phyloP scores from a whole-genome alignment of 805 yeast genomes.

The Zygosaccharomyces bailii region DNA sequence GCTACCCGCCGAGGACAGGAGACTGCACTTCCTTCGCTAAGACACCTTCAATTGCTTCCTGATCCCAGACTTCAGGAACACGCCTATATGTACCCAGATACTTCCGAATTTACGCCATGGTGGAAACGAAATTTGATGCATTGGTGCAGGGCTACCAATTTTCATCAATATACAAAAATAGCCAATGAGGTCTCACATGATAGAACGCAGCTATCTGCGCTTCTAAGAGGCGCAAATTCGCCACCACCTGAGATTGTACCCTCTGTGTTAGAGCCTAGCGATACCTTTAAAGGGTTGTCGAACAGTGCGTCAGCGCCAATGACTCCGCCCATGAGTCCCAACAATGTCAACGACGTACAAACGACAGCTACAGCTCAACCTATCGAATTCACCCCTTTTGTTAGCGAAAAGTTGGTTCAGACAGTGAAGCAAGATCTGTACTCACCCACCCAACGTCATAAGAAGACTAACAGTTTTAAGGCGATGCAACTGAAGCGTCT shows the following conservation, averaged over 20 bases:
- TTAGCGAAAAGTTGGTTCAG: constrained; percentile 32
- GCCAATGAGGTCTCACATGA: constrained; percentile 19
- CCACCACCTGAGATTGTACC: constrained; percentile 16
- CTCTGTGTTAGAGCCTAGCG: constrained; percentile 30
- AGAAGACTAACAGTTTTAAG: constrained; percentile 37
- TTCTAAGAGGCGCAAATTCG: constrained; percentile 8
- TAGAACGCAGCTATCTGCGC: constrained; percentile 13
- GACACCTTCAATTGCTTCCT: constrained; percentile 33
- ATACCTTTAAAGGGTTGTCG: constrained; percentile 26
- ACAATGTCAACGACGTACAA: neutral
- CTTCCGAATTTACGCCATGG: constrained; percentile 31
- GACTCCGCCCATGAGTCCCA: constrained; percentile 36
- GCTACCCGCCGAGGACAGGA: constrained; percentile 8
- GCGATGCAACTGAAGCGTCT: constrained; percentile 35
- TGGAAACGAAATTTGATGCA: constrained; percentile 33
- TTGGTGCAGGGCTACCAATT: constrained; percentile 36
- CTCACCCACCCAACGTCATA: constrained; percentile 21
- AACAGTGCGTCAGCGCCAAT: constrained; percentile 23
- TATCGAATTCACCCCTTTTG: constrained; percentile 24
- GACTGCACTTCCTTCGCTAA: constrained; percentile 30
- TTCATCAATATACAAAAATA: constrained; percentile 32
- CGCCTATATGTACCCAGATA: constrained; percentile 35
- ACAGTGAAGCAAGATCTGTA: constrained; percentile 24
- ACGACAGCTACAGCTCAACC: constrained; percentile 3
- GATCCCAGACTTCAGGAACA: constrained; percentile 32